A percentile compares a stretch with the other conserved stretches of the same genome.
phyloP scores from a whole-genome alignment of 148 eudicot genomes.

The Amaranthus cruentus region DNA sequence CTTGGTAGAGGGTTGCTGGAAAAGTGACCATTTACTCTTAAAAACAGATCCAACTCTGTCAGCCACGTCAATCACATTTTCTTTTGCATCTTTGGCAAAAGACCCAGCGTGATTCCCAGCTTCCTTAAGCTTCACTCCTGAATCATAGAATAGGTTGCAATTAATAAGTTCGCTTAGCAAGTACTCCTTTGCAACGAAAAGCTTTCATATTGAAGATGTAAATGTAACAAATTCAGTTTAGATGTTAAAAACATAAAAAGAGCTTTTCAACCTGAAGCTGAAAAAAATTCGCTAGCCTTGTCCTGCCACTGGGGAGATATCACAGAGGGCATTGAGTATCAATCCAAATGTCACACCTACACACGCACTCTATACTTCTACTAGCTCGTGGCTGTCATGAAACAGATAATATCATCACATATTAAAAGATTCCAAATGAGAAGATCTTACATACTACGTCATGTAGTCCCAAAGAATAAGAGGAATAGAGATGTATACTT shows the following conservation, averaged over 20 bases:
- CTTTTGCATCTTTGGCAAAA: slow-evolving; percentile 92
- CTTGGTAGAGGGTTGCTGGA: slow-evolving; percentile 87
- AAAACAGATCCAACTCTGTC: slow-evolving; percentile 75
- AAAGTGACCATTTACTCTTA: slow-evolving; percentile 85
- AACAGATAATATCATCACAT: background rate
- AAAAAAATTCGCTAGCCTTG: slow-evolving; percentile 80
- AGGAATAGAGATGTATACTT: too few species aligned
- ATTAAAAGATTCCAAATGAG: background rate
- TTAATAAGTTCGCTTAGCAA: background rate
- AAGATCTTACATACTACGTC: background rate
- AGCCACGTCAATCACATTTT: slow-evolving; percentile 69
- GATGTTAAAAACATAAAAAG: background rate
- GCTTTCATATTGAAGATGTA: background rate
- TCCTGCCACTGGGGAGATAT: slow-evolving; percentile 95
- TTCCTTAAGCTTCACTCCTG: slow-evolving; percentile 89
- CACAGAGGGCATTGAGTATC: slow-evolving; percentile 51
- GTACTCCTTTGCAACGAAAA: background rate
- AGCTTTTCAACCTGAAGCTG: slow-evolving; percentile 58
- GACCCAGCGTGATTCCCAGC: slow-evolving; percentile 87
- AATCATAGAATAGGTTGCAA: slow-evolving; percentile 2
- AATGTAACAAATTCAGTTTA: background rate
- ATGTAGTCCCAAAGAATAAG: background rate
- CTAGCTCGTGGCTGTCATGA: slow-evolving; percentile 9
- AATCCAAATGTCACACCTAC: slow-evolving; percentile 13
- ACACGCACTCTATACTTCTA: background rate